Evolutionary conservation across 148 eudicot species (phyloP), one percentile per base, ranked within the genome.

Genomic region (Vaccinium myrtillus): DNA sequence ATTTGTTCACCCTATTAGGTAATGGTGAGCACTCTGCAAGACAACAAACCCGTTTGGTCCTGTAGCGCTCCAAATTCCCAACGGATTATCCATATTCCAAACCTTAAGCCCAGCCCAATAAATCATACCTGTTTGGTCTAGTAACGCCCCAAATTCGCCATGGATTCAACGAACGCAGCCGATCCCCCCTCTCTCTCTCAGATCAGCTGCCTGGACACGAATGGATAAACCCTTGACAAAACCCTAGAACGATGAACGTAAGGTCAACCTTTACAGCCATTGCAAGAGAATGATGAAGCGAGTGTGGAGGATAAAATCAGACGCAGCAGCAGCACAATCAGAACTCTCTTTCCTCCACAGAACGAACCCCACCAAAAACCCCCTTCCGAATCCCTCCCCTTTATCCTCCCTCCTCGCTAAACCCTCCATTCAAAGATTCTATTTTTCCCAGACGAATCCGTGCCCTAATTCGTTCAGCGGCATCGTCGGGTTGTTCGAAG

Each of bases 281-380:
- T 30, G 0, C 48, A 8, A 55, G 48, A 85, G 82, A 54, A 54
- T 80, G 23, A 85, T 83, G 82, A 89, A 84, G 46, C 89, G 89
- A 25, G 77, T 82, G 50, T 81, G 86, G 86, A 89, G 74, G 81
- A 30, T 87, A 27, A 69, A 69, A 49, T 78, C 86, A 39, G 85
- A 84, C 48, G 70, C 85, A 6, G 79, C 69, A 58, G 70, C 85
- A n/a, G 79, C 69, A 48, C 81, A 84, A 56, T 36, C 83, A 36
- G 85, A 81, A 71, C 50, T 77, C 2, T 46, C 76, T 12, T 81
- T 82, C 79, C 73, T 16, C 54, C 77, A 27, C 74, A 69, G 77
- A 51, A 54, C 85, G 8, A 81, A 61, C n/a, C 82, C 85, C 67
- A 58, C 86, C 67, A 70, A 55, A 53, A 19, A 18, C 8, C 13